Base-by-base conservation (phyloP, 202 grass and related monocot species). In the Setaria viridis region DNA sequence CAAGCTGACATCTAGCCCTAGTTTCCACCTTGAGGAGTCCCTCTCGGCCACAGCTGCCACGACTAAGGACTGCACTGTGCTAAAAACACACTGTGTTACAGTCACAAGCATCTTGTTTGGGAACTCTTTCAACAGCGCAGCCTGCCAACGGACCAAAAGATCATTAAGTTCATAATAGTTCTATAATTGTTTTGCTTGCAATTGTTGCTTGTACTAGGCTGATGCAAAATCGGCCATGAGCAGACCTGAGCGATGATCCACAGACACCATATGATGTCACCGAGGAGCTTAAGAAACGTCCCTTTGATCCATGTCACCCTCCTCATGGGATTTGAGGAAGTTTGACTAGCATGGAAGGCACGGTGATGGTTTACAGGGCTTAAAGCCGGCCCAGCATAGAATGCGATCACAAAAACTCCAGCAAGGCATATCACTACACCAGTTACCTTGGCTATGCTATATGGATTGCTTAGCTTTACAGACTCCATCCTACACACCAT, bases 381-480 rank as follows among this genome's bases (percentile, higher is more conserved):
- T 39, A 93, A 72, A 6, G 87, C 34, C 2, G 87, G 82, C 0
- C 94, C 94, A 17, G 56, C 62, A 56, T 89, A 93, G 41, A 95
- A 84, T n/a, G 94, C 94, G 3, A 95, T 89, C 29, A 76, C 33
- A 0, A 91, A 11, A 1, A 91, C 83, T 51, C 91, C 94, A 1
- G 87, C 89, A 53, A 91, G 49, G 82, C 94, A 95, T 19, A 95
- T 45, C n/a, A 46, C 46, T 0, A 95, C 43, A 9, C 91, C 91
- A 6, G 82, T 21, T 17, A 86, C 35, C 78, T 95, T 91, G 50
- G 81, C 84, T 2, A 89, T 53, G 17, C 94, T 86, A 3, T 87
- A 82, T 3, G 43, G 6, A n/a, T 63, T 95, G 48, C 14, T 93
- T 76, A 84, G 21, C 43, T 88, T 91, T 19, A 93, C 80, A 4